Percentiles rank a stretch among this genome's conserved stretches.
Evolutionary conservation across 1,139 yeast species (phyloP).

Genomic region (Debaryomycetaceae sp.): DNA sequence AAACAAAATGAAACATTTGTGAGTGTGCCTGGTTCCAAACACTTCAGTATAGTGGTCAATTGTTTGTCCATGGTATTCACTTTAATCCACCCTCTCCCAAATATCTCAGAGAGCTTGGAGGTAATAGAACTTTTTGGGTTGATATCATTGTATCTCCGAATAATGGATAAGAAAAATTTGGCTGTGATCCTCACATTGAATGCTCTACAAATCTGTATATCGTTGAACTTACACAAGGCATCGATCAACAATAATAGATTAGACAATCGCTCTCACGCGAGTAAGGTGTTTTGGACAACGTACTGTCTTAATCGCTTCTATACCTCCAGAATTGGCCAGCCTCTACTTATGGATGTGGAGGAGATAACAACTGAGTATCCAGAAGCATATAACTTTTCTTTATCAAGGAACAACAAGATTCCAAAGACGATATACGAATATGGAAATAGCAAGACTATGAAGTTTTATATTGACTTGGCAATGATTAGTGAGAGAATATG

Average conservation of each 20-base stretch:
- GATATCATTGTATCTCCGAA: slow-evolving; percentile 21
- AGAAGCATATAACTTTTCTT: background rate
- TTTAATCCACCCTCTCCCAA: slow-evolving; percentile 9
- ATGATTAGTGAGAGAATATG: slow-evolving; percentile 22
- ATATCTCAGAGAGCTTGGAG: slow-evolving; percentile 14
- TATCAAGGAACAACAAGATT: background rate
- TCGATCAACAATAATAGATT: slow-evolving; percentile 3
- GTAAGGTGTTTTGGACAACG: slow-evolving; percentile 23
- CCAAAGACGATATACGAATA: slow-evolving; percentile 11
- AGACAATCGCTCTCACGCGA: slow-evolving; percentile 2
- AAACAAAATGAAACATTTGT: slow-evolving; percentile 1
- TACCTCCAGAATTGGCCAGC: slow-evolving; percentile 24
- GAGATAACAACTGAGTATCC: slow-evolving; percentile 14
- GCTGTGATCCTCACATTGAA: slow-evolving; percentile 21
- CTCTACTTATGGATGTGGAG: slow-evolving; percentile 16
- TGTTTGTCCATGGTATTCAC: slow-evolving; percentile 20
- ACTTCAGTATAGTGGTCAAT: slow-evolving; percentile 17
- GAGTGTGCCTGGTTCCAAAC: slow-evolving; percentile 19
- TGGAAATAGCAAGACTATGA: slow-evolving; percentile 14
- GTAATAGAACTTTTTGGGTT: slow-evolving; percentile 24
- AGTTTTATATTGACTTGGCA: slow-evolving; percentile 22
- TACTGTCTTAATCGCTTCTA: slow-evolving; percentile 27
- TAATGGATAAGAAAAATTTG: slow-evolving; percentile 26
- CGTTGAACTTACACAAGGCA: slow-evolving; percentile 23
- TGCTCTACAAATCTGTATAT: slow-evolving; percentile 25